A percentile compares a stretch with the other conserved stretches of the same genome.
phyloP scores from a whole-genome alignment of 129 eudicot genomes.

The Rutidosis leptorrhynchoides region DNA sequence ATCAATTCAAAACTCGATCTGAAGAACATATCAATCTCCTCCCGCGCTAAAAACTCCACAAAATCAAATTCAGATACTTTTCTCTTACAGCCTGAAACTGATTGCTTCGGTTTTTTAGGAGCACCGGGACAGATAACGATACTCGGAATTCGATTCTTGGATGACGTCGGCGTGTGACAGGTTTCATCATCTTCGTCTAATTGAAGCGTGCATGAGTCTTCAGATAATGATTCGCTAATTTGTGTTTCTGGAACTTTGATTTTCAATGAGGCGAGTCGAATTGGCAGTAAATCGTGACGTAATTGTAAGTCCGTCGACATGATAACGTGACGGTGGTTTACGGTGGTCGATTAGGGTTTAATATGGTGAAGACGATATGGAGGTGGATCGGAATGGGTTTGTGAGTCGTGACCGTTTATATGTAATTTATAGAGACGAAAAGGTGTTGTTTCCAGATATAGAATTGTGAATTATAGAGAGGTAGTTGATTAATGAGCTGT shows the following conservation, averaged over 20 bases:
- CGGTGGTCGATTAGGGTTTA: constrained; percentile 18
- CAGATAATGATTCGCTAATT: neutral
- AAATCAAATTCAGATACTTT: constrained; percentile 29
- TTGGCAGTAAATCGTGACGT: constrained; percentile 30
- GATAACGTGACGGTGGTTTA: constrained; percentile 1
- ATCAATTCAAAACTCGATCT: constrained; percentile 18
- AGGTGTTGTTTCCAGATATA: constrained; percentile 13
- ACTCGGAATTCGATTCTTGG: constrained; percentile 46
- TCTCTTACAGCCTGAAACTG: constrained; percentile 27
- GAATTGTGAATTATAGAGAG: neutral
- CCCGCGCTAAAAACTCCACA: constrained; percentile 30
- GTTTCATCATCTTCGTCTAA: constrained; percentile 11
- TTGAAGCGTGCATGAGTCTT: constrained; percentile 16
- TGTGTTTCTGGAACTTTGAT: constrained; percentile 24
- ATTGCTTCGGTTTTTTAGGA: constrained; percentile 42
- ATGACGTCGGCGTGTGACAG: constrained; percentile 58
- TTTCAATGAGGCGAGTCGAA: constrained; percentile 23
- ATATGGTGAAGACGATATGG: constrained; percentile 11
- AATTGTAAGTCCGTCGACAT: constrained; percentile 73
- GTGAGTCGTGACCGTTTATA: constrained; percentile 16
- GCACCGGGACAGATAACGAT: constrained; percentile 58
- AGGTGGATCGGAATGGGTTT: neutral
- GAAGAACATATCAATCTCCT: constrained; percentile 35
- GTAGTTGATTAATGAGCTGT: neutral
- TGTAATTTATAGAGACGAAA: constrained; percentile 20